These are phyloP conservation scores for Plasmodium relictum DNA, from an alignment of 169 alveolate genomes.

Conservation along the genomic window DNA sequence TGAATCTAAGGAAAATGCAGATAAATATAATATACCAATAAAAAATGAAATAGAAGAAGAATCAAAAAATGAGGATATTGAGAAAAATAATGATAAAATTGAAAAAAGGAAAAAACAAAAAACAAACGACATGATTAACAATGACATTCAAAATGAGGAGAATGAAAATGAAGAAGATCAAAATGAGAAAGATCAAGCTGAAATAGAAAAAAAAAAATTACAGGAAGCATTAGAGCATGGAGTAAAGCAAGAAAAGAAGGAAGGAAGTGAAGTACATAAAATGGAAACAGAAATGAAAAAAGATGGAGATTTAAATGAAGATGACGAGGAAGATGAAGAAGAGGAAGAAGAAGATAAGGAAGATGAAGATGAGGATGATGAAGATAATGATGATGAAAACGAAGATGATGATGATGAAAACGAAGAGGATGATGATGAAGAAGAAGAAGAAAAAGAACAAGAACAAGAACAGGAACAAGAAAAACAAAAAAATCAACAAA, in stretches of 20 bases:
- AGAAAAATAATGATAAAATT: background rate
- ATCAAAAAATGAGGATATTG: background rate
- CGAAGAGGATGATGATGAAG: slow-evolving; percentile 10
- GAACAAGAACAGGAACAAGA: background rate
- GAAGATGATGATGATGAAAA: slow-evolving; percentile 1
- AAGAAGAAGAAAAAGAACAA: background rate
- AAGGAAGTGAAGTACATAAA: slow-evolving; percentile 5
- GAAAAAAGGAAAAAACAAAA: background rate
- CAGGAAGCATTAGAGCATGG: slow-evolving; percentile 72
- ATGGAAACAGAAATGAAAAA: slow-evolving; percentile 15
- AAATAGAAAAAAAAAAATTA: slow-evolving; percentile 25
- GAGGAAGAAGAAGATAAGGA: slow-evolving; percentile 20
- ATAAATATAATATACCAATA: background rate
- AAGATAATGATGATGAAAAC: background rate
- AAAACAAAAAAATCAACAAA: slow-evolving; percentile 6
- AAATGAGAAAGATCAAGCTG: slow-evolving; percentile 17
- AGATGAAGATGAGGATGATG: slow-evolving; percentile 14
- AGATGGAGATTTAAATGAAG: slow-evolving; percentile 21
- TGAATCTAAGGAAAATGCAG: background rate
- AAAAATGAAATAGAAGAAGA: background rate
- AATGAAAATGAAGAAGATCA: background rate
- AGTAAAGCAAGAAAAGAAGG: slow-evolving; percentile 18
- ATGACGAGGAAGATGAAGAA: slow-evolving; percentile 24
- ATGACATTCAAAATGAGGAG: background rate
- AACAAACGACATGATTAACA: background rate